These are phyloP conservation scores for Capsicum pubescens DNA, from an alignment of 257 asterid genomes.

Conservation along the genomic window DNA sequence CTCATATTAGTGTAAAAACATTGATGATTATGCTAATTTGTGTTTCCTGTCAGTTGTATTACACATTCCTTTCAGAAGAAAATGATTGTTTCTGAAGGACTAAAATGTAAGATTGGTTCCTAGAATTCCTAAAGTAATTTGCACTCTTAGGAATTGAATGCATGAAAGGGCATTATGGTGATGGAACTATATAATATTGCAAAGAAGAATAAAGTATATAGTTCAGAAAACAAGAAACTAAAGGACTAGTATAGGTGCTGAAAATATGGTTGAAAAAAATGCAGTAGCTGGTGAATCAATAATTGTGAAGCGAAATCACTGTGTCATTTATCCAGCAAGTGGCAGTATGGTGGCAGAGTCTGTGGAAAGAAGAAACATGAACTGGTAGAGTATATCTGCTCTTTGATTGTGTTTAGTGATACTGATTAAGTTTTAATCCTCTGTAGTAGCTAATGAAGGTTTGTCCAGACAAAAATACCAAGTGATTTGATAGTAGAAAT, in stretches of 20 bases:
- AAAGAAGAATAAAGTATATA: not conserved
- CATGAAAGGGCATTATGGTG: conserved; percentile 19
- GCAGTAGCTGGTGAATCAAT: not conserved
- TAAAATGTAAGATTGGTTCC: conserved; percentile 5
- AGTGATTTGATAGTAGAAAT: conserved; percentile 40
- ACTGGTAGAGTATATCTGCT: conserved; percentile 33
- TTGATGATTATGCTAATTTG: not conserved
- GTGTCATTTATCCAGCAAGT: not conserved
- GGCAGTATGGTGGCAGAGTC: conserved; percentile 34
- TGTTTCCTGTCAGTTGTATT: not conserved
- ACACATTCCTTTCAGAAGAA: not conserved
- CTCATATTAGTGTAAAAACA: not conserved
- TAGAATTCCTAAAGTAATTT: not conserved
- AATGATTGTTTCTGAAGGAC: not conserved
- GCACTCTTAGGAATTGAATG: not conserved
- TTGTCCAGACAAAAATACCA: conserved; percentile 30
- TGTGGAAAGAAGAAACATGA: conserved; percentile 37
- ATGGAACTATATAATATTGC: conserved; percentile 1
- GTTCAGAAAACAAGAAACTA: conserved; percentile 14
- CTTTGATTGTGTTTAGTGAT: not conserved
- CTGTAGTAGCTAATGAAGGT: conserved; percentile 33
- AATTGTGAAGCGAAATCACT: no score
- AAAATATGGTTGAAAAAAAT: conserved; percentile 23
- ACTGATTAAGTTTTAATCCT: not conserved
- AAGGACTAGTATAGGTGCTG: conserved; percentile 27